Conservation (phyloP, 2,329 filamentous ascomycete genomes). For the Chaetomiaceae sp. region DNA sequence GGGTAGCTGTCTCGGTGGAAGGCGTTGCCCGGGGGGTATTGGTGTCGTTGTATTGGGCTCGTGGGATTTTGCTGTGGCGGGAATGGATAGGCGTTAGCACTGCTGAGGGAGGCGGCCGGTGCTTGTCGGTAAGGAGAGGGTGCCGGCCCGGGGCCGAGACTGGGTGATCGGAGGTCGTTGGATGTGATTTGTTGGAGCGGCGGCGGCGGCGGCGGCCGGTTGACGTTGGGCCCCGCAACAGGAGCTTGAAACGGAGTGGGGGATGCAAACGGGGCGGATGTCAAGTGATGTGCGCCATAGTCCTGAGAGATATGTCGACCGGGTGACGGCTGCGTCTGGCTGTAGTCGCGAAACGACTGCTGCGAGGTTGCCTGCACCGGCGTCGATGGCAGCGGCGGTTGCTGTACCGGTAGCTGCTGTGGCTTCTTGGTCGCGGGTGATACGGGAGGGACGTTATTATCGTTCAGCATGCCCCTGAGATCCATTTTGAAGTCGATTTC, state of each 20-base stretch:
- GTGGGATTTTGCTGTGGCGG: slow-evolving; percentile 42
- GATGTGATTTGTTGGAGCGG: slow-evolving; percentile 41
- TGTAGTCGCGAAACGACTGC: slow-evolving; percentile 50
- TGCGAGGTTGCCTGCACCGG: slow-evolving; percentile 28
- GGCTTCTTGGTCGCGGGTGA: slow-evolving; percentile 26
- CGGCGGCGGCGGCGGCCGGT: slow-evolving; percentile 41
- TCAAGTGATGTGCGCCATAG: slow-evolving; percentile 35
- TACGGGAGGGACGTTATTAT: slow-evolving; percentile 39
- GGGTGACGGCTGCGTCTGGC: slow-evolving; percentile 47
- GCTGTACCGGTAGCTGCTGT: slow-evolving; percentile 25
- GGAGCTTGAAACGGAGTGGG: slow-evolving; percentile 37
- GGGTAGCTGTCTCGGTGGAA: slow-evolving; percentile 47
- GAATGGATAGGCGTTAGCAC: slow-evolving; percentile 47
- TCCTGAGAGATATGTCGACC: slow-evolving; percentile 44
- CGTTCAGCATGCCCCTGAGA: slow-evolving; percentile 53
- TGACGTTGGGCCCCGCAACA: slow-evolving; percentile 39
- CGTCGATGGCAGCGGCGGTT: slow-evolving; percentile 26
- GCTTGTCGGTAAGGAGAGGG: slow-evolving; percentile 50
- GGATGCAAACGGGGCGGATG: slow-evolving; percentile 35
- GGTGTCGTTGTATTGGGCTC: slow-evolving; percentile 51
- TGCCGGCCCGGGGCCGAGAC: slow-evolving; percentile 39
- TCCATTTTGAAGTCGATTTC: slow-evolving; percentile 39
- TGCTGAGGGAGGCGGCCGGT: slow-evolving; percentile 42
- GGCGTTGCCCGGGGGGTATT: slow-evolving; percentile 43
- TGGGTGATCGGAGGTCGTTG: slow-evolving; percentile 49